Base-by-base conservation (phyloP, 768 basidiomycete species). In the Rhizopogon vesiculosus region DNA sequence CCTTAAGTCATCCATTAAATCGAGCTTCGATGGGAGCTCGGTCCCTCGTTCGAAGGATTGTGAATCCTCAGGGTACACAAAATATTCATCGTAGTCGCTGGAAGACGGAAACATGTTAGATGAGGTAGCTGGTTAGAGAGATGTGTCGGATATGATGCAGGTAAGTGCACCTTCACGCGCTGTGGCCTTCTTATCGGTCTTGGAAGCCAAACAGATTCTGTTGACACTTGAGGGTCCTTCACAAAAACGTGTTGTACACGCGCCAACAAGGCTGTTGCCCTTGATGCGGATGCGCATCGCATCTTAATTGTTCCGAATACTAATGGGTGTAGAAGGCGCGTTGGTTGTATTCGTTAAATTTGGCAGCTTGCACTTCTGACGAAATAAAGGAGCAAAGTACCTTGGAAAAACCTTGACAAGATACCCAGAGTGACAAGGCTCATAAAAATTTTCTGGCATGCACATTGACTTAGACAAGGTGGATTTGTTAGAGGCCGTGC, bases 161-260 rank as follows among this genome's bases (percentile, higher is more conserved):
- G 35, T 15, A 22, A 52, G 4, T 4, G 51, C 31, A 28, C 22
- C 19, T 35, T 59, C 57, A 53, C 59, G 62, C 69, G 41, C 46
- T 50, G 43, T 44, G 58, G 49, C 28, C 52, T 69, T 70, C 70
- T 69, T 69, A 70, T 69, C 68, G 41, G 53, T 45, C 61, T 54
- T 5, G 39, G 55, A 61, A 51, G 43, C 35, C 43, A 64, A 56
- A 64, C 60, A 66, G 61, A 62, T 58, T 41, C 33, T 69, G 61
- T 69, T 69, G 52, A 69, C 56, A 51, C 59, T 66, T 68, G 68
- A 52, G 70, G 70, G 68, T 72, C 65, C 64, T 19, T 49, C 66
- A 69, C 12, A 62, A 68, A 67, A 69, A 72, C 68, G 68, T 69
- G 68, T 70, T 63, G 45, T 55, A 60, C 68, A 69, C 64, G 68